Percentiles rank a stretch among this genome's conserved stretches.
Conservation (phyloP, 345 rosid species). For the Arabidopsis suecica region DNA sequence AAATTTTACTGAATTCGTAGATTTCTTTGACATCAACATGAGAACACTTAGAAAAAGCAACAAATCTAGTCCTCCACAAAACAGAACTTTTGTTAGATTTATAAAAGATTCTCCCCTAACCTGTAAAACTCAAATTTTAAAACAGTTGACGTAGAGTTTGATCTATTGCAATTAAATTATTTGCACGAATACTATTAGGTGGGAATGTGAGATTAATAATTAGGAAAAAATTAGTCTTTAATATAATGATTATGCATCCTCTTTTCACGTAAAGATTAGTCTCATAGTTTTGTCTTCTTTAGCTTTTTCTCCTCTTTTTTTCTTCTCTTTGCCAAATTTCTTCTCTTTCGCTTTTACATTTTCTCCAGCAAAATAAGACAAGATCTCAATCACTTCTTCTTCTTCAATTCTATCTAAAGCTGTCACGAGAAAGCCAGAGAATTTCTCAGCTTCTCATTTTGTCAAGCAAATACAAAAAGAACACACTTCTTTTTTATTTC, state of each 20-base stretch:
- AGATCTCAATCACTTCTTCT: constrained; percentile 6
- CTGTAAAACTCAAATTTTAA: not conserved
- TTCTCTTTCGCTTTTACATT: constrained; percentile 23
- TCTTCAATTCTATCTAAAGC: not conserved
- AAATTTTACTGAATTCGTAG: not conserved
- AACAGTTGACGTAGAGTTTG: constrained; percentile 1
- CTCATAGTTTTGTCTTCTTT: constrained; percentile 34
- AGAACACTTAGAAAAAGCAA: constrained; percentile 19
- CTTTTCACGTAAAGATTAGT: constrained; percentile 39
- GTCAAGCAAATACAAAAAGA: constrained; percentile 7
- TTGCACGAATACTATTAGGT: not conserved
- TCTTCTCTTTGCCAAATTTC: constrained; percentile 27
- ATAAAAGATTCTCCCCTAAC: not conserved
- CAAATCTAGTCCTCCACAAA: constrained; percentile 35
- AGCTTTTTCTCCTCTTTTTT: constrained; percentile 7
- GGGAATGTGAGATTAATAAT: constrained; percentile 12
- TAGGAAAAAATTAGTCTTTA: constrained; percentile 4
- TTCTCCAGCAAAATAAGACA: constrained; percentile 30
- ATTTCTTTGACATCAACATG: constrained; percentile 23
- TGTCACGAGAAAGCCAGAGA: constrained; percentile 2
- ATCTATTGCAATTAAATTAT: constrained; percentile 2
- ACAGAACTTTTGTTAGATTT: constrained; percentile 31
- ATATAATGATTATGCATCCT: constrained; percentile 28
- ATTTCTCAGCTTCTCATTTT: constrained; percentile 9
- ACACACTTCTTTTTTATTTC: not conserved